Evolutionary conservation across 192 early-diverging fungal species (phyloP).

Genomic region (Kickxella alabastrina): DNA sequence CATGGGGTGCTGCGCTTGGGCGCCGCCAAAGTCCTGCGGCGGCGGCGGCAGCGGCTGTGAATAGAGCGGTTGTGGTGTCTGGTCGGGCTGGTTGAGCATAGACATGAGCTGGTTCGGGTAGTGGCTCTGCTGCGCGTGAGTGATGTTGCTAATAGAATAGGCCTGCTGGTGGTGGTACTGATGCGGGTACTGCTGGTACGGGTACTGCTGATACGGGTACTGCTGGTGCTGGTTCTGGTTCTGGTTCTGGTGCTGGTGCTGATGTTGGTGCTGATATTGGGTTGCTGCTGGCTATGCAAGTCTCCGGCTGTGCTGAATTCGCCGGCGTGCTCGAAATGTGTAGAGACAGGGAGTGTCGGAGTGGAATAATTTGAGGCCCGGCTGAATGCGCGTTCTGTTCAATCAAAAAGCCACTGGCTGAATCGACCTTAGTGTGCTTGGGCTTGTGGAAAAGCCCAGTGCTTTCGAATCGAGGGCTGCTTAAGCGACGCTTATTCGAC

Average conservation of each 20-base stretch:
- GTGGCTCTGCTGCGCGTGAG: slow-evolving; percentile 1
- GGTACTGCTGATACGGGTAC: slow-evolving; percentile 5
- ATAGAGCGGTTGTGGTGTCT: slow-evolving; percentile 3
- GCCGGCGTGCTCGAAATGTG: no score
- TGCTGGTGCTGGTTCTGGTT: slow-evolving; percentile 1
- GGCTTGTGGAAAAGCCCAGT: slow-evolving; percentile 12
- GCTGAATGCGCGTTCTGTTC: no score
- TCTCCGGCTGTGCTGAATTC: no score
- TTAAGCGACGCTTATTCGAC: slow-evolving; percentile 38
- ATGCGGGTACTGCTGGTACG: slow-evolving; percentile 1
- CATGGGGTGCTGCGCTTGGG: slow-evolving; percentile 4
- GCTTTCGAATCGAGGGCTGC: slow-evolving; percentile 24
- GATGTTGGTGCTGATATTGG: slow-evolving; percentile 1
- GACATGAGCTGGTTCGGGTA: background rate
- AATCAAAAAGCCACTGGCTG: no score
- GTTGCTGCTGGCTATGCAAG: no score
- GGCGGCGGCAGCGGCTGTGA: slow-evolving; percentile 2
- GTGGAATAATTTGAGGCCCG: no score
- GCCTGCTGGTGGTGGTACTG: background rate
- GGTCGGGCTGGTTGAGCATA: slow-evolving; percentile 15
- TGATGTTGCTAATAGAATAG: no score
- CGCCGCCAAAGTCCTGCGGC: background rate
- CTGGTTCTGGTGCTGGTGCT: slow-evolving; percentile 2
- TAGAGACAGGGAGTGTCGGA: no score
- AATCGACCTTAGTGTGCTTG: slow-evolving; percentile 36